Percentiles rank a stretch among this genome's conserved stretches.
These are phyloP conservation scores for Cladosporium oxysporum DNA, from an alignment of 2,329 filamentous ascomycete genomes.

Conservation along the genomic window DNA sequence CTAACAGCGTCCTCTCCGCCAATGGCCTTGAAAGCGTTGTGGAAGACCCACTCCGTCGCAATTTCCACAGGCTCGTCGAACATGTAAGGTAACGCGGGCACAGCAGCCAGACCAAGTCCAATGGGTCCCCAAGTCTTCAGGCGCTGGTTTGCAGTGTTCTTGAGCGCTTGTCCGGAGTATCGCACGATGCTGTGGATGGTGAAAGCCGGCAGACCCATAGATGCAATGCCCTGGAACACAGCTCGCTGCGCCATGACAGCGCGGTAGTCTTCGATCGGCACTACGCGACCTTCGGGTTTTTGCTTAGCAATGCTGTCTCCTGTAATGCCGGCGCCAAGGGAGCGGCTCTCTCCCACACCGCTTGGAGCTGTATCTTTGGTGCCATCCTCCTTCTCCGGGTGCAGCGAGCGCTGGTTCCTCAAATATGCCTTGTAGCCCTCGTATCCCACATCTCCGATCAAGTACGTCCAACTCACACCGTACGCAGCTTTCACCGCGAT, in stretches of 20 bases:
- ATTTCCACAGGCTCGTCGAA: constrained; percentile 94
- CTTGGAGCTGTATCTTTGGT: constrained; percentile 19
- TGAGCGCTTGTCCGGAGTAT: constrained; percentile 85
- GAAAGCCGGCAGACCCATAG: constrained; percentile 91
- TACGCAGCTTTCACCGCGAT: constrained; percentile 80
- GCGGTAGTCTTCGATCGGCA: constrained; percentile 84
- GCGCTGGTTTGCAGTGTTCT: constrained; percentile 72
- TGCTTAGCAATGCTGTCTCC: constrained; percentile 15
- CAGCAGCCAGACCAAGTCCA: constrained; percentile 66
- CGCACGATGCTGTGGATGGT: constrained; percentile 91
- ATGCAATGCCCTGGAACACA: constrained; percentile 86
- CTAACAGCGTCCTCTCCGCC: constrained; percentile 64
- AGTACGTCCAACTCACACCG: constrained; percentile 87
- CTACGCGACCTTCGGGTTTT: constrained; percentile 50
- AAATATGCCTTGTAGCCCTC: constrained; percentile 96
- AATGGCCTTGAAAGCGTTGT: constrained; percentile 73
- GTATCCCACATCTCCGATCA: constrained; percentile 84
- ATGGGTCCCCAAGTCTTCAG: constrained; percentile 88
- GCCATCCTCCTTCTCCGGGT: constrained; percentile 56
- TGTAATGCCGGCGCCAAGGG: constrained; percentile 26
- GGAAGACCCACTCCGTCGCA: constrained; percentile 87
- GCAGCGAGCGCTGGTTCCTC: constrained; percentile 74
- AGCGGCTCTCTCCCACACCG: constrained; percentile 12
- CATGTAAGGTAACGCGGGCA: constrained; percentile 79
- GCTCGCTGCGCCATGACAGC: constrained; percentile 89